Conservation (phyloP, 495 filamentous ascomycete species). For the Venustampulla echinocandica region DNA sequence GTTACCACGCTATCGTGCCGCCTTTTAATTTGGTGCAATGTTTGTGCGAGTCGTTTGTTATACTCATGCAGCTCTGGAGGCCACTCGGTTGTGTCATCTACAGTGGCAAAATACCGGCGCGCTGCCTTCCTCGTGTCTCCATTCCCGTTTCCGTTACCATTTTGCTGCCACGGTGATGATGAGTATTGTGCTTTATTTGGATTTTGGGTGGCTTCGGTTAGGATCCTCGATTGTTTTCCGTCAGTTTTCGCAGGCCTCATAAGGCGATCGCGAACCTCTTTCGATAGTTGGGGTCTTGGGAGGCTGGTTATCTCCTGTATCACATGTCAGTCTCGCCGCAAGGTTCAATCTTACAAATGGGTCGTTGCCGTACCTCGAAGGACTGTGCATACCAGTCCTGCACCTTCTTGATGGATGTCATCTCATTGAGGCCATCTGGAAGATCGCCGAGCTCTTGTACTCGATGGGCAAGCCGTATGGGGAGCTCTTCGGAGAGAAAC, state of each 20-base stretch:
- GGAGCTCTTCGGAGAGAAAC: conserved; percentile 96
- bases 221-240: conserved; percentile 51
- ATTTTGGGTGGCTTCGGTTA: conserved; percentile 78
- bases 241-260: conserved; percentile 59
- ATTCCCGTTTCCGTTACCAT: conserved; percentile 41
- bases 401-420: conserved; percentile 93
- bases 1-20: conserved; percentile 96
- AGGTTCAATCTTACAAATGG: not conserved
- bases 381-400: conserved; percentile 99
- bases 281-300: conserved; percentile 62
- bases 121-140: conserved; percentile 44
- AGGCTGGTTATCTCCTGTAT: conserved; percentile 81
- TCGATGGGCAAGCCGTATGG: conserved; percentile 90
- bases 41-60: conserved; percentile 80
- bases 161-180: conserved; percentile 48
- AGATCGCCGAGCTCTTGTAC: conserved; percentile 87
- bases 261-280: conserved; percentile 71
- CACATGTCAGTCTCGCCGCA: conserved; percentile 27
- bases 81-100: conserved; percentile 84
- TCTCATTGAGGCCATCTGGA: conserved; percentile 96
- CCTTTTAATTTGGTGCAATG: conserved; percentile 84
- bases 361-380: conserved; percentile 65
- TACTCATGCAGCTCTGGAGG: conserved; percentile 91
- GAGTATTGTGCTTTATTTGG: conserved; percentile 88
- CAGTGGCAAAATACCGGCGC: conserved; percentile 82